A percentile compares a stretch with the other conserved stretches of the same genome.
phyloP scores from a whole-genome alignment of 1,139 yeast genomes.

The Yamadazyma diddensiae region DNA sequence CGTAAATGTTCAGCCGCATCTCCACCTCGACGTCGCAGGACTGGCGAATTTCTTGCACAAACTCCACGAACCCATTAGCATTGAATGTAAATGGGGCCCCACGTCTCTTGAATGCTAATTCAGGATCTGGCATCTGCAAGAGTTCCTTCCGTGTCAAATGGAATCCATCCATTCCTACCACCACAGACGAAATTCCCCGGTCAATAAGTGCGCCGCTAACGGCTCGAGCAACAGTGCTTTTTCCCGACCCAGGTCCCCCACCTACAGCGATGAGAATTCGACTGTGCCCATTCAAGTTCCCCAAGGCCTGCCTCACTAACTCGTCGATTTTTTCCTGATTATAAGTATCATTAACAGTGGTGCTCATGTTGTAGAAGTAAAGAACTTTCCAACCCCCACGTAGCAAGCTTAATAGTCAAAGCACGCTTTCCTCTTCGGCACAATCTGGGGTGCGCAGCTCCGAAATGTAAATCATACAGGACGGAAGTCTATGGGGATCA shows the following conservation, averaged over 20 bases:
- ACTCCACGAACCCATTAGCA: conserved; percentile 36
- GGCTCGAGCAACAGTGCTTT: conserved; percentile 58
- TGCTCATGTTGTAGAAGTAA: neutral
- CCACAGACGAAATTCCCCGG: conserved; percentile 7
- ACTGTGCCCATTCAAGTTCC: neutral
- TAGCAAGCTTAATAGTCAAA: neutral
- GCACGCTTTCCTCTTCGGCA: neutral
- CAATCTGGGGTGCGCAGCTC: neutral
- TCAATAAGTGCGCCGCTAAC: conserved; percentile 22
- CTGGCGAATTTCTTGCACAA: conserved; percentile 18
- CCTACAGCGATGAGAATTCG: conserved; percentile 56
- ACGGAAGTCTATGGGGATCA: too few relatives aligned
- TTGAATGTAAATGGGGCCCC: conserved; percentile 91
- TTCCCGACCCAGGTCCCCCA: conserved; percentile 85
- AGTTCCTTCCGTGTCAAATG: conserved; percentile 65
- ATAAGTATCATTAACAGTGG: neutral
- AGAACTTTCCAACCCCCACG: neutral
- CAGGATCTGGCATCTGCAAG: conserved; percentile 49
- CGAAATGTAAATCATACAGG: too few relatives aligned
- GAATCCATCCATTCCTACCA: conserved; percentile 66
- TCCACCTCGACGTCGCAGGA: conserved; percentile 17
- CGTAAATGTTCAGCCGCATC: conserved; percentile 15
- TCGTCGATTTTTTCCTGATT: neutral
- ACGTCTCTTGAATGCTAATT: conserved; percentile 58
- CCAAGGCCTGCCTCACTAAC: neutral